Evolutionary conservation across 495 filamentous ascomycete species (phyloP), one percentile per base, ranked within the genome.

Genomic region (Penicillium desertorum): DNA sequence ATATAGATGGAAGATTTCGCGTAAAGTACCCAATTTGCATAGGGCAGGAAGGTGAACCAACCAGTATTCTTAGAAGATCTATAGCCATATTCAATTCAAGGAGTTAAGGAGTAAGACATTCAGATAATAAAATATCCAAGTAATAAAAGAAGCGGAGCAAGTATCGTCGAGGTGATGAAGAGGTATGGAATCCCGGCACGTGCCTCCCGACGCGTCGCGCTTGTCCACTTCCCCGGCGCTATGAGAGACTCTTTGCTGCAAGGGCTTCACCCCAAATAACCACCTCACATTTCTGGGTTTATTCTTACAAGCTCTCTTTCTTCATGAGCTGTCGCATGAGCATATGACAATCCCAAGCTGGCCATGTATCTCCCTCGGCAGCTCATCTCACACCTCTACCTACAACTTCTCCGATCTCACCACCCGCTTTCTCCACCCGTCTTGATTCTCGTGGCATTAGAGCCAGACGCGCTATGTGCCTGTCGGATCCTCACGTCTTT

Each of bases 391-490:
- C 90, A 92, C 61, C 86, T 97, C 63, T 98, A 98, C 81, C 79
- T 83, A 52, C 87, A 96, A 72, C 86, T 98, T 45, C 83, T 92
- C 68, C 81, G 81, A 64, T 86, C 87, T 29, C 86, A 91, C 54
- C 89, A 94, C 68, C 84, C 90, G 8, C 83, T 91, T 23, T 92
- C 91, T 4, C 88, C 92, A 39, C 90, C 91, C 4, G 89, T 98
- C 59, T 81, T 98, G n/a, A 84, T 98, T 54, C 86, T 98, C 47
- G 91, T 91, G 57, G 89, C 92, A 30, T 87, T 98, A 66, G 94
- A 96, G 69, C 90, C 93, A 45, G 94, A 98, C 78, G 89, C 93
- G 50, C 85, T 98, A 36, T 98, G 94, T 75, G 95, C 92, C 50
- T 92, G 91, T 65, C 91, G 92, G 50, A 98, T 98, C 53, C 83